These are phyloP conservation scores for Exophiala alcalophila DNA, from an alignment of 2,329 filamentous ascomycete genomes.

Conservation along the genomic window DNA sequence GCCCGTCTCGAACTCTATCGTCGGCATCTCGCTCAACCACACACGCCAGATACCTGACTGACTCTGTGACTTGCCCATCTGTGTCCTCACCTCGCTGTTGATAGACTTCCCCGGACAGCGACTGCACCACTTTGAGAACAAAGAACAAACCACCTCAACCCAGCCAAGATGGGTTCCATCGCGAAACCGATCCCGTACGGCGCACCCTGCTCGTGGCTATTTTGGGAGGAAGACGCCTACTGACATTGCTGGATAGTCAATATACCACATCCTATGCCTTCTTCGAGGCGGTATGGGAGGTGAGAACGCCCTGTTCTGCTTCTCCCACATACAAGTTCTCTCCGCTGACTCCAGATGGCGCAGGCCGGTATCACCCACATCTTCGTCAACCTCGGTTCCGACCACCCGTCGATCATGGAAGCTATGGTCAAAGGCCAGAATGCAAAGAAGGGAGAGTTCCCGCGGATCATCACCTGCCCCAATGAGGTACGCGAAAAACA, in stretches of 20 bases:
- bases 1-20: too few relatives aligned
- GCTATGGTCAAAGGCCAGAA: slow-evolving; percentile 74
- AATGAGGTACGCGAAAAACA: slow-evolving; percentile 59
- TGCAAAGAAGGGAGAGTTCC: slow-evolving; percentile 63
- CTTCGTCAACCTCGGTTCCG: slow-evolving; percentile 55
- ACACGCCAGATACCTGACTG: too few relatives aligned
- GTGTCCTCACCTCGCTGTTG: too few relatives aligned
- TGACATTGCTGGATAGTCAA: slow-evolving; percentile 14
- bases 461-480: slow-evolving; percentile 73
- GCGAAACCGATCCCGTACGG: slow-evolving; percentile 17
- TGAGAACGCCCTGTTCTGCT: slow-evolving; percentile 46
- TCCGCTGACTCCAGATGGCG: slow-evolving; percentile 15
- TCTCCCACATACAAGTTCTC: background rate
- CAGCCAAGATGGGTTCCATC: slow-evolving; percentile 22
- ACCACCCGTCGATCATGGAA: slow-evolving; percentile 72
- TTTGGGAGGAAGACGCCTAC: background rate
- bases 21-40: too few relatives aligned
- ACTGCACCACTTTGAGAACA: too few relatives aligned
- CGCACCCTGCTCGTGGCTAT: background rate
- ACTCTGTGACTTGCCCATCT: too few relatives aligned
- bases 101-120: too few relatives aligned
- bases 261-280: slow-evolving; percentile 78
- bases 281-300: slow-evolving; percentile 76
- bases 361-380: slow-evolving; percentile 51
- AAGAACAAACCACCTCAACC: too few relatives aligned